These are phyloP conservation scores for Xylaria intraflava DNA, from an alignment of 495 filamentous ascomycete species.

Conservation along the genomic window DNA sequence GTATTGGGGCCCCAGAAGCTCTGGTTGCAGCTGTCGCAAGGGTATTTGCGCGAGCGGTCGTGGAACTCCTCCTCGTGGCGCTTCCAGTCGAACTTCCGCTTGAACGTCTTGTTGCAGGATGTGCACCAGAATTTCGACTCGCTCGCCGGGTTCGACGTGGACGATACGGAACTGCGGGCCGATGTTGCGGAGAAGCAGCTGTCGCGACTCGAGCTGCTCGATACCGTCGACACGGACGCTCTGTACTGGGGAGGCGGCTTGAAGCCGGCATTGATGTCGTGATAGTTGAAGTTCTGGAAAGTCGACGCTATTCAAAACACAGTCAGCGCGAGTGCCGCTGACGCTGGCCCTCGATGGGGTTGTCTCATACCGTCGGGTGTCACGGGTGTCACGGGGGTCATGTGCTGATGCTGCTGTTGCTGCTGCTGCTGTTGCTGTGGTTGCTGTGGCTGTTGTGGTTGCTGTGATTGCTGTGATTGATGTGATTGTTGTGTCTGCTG, in stretches of 20 bases:
- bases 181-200: slow-evolving; percentile 31
- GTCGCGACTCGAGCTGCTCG: slow-evolving; percentile 32
- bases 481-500: neutral
- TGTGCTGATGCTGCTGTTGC: slow-evolving; percentile 10
- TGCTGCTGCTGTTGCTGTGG: slow-evolving; percentile 9
- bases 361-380: slow-evolving; percentile 20
- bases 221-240: slow-evolving; percentile 39
- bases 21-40: slow-evolving; percentile 43
- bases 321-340: slow-evolving; percentile 7
- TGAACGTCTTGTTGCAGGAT: slow-evolving; percentile 44
- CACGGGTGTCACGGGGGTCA: slow-evolving; percentile 4
- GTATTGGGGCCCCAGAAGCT: slow-evolving; percentile 46
- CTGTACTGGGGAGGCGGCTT: slow-evolving; percentile 20
- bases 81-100: slow-evolving; percentile 50
- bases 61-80: slow-evolving; percentile 48
- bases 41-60: slow-evolving; percentile 45
- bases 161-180: slow-evolving; percentile 34
- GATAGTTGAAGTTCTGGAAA: slow-evolving; percentile 22
- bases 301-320: slow-evolving; percentile 6
- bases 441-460: no score
- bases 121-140: slow-evolving; percentile 45
- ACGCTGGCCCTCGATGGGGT: neutral
- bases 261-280: slow-evolving; percentile 22
- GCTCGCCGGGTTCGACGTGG: slow-evolving; percentile 16
- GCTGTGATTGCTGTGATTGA: neutral